Percentiles rank a stretch among this genome's conserved stretches.
These are phyloP conservation scores for Fusarium decemcellulare DNA, from an alignment of 2,329 filamentous ascomycete species.

Conservation along the genomic window DNA sequence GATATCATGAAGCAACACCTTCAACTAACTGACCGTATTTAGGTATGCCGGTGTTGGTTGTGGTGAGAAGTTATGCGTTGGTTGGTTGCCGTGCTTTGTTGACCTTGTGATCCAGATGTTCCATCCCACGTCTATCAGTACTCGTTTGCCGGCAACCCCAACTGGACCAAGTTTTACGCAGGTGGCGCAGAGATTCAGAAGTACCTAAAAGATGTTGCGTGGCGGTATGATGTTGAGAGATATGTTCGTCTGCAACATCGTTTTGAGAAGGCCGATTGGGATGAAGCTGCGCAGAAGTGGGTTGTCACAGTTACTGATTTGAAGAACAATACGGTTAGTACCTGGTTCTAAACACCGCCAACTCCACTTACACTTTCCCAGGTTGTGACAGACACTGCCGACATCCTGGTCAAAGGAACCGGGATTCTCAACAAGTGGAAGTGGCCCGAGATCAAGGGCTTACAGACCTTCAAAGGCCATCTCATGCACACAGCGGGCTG, in stretches of 20 bases:
- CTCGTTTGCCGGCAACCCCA: slow-evolving; percentile 13
- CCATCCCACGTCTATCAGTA: slow-evolving; percentile 24
- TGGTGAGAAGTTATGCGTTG: neutral
- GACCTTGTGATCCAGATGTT: slow-evolving; percentile 11
- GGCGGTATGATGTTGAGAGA: slow-evolving; percentile 11
- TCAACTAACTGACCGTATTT: neutral
- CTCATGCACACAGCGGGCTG: slow-evolving; percentile 3
- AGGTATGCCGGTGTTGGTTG: neutral
- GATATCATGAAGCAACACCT: neutral
- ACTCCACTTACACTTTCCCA: neutral
- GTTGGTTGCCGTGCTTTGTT: neutral
- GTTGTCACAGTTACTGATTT: neutral
- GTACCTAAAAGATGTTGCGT: slow-evolving; percentile 15
- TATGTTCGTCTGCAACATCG: slow-evolving; percentile 13
- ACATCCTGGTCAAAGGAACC: slow-evolving; percentile 1
- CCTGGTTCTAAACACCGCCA: neutral
- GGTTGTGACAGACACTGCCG: neutral
- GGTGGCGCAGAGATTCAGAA: slow-evolving; percentile 18
- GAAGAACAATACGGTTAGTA: neutral
- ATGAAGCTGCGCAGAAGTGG: neutral
- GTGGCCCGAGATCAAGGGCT: neutral
- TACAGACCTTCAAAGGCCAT: neutral
- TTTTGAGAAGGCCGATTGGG: slow-evolving; percentile 1
- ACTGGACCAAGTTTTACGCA: slow-evolving; percentile 25
- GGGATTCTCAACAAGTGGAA: neutral